Evolutionary conservation across 768 basidiomycete genomes (phyloP), one percentile per base, ranked within the genome.

Genomic region (Pleurotus djamor): DNA sequence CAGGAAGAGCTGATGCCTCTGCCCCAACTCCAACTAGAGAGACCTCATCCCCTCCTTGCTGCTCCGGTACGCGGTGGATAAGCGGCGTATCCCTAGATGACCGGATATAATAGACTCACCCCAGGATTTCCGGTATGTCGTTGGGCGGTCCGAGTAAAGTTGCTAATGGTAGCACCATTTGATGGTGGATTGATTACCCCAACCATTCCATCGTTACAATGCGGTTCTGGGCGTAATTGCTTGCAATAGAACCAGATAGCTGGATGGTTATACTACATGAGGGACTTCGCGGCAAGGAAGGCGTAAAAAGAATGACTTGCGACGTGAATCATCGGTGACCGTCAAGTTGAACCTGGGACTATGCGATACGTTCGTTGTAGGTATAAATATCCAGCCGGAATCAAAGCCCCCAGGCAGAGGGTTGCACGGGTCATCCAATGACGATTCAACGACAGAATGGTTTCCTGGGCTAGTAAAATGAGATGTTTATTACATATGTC

Each of bases 201-300:
- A 43, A 79, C 76, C 79, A 81, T 81, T 52, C 77, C 79, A 70
- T 48, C 48, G 9, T 59, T 48, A 63, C 84, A 85, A 67, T 86
- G 83, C 8, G 73, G 67, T 1, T 44, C 1, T 0, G 77, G 78
- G 2, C 52, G 4, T 10, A 76, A 66, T 65, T 81, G 81, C 60
- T 82, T 81, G 74, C 84, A 86, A 77, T 73, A 85, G 21, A 56
- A 56, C 80, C 81, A 86, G 48, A 85, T 76, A 4, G 83, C 83
- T 73, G 45, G 5, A 17, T 47, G 9, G 38, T 41, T 4, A 41
- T 47, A 17, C 13, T 1, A n/a, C n/a, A 4, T 41, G 38, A 41
- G 12, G 45, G 17, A 16, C 14, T 47, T 12, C 13, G 45, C 7
- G 5, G 9, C 45, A 16, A 47, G 7, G 45, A 47, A 7, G 7